These are phyloP conservation scores for Lunasporangiospora selenospora DNA, from an alignment of 192 early-diverging fungal species.

Conservation along the genomic window DNA sequence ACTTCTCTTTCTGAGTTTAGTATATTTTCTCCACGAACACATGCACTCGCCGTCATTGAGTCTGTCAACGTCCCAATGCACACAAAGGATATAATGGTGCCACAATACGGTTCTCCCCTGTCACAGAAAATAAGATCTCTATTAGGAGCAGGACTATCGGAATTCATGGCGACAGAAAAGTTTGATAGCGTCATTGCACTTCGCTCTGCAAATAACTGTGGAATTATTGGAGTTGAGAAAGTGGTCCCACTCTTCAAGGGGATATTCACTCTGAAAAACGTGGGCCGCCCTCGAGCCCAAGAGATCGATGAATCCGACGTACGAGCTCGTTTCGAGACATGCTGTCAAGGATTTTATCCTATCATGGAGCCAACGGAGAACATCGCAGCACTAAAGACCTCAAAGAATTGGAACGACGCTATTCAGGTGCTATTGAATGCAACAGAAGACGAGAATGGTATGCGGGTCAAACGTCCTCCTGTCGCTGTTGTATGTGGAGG, in stretches of 20 bases:
- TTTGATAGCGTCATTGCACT: conserved; percentile 52
- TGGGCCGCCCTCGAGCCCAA: conserved; percentile 10
- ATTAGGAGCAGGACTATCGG: conserved; percentile 1
- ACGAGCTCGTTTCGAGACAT: conserved; percentile 15
- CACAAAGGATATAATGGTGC: conserved; percentile 3
- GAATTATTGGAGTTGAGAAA: conserved; percentile 54
- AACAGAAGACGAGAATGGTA: conserved; percentile 17
- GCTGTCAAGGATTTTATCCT: conserved; percentile 57
- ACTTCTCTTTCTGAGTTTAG: conserved; percentile 39
- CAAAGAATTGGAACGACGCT: conserved; percentile 21
- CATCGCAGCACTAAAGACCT: conserved; percentile 13
- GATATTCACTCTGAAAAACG: conserved; percentile 50
- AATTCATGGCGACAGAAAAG: not conserved
- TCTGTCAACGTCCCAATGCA: conserved; percentile 18
- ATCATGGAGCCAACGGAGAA: conserved; percentile 39
- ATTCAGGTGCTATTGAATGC: conserved; percentile 19
- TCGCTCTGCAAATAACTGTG: conserved; percentile 44
- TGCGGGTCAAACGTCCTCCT: conserved; percentile 36
- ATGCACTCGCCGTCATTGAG: conserved; percentile 51
- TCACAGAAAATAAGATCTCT: conserved; percentile 10
- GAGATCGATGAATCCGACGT: conserved; percentile 12
- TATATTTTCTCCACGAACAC: conserved; percentile 55
- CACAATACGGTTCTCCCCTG: not conserved
- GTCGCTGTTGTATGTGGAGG: conserved; percentile 75
- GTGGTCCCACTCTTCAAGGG: conserved; percentile 53